These are phyloP conservation scores for Ustilago vetiveriae DNA, from an alignment of 1,284 basidiomycete genomes.

Conservation along the genomic window DNA sequence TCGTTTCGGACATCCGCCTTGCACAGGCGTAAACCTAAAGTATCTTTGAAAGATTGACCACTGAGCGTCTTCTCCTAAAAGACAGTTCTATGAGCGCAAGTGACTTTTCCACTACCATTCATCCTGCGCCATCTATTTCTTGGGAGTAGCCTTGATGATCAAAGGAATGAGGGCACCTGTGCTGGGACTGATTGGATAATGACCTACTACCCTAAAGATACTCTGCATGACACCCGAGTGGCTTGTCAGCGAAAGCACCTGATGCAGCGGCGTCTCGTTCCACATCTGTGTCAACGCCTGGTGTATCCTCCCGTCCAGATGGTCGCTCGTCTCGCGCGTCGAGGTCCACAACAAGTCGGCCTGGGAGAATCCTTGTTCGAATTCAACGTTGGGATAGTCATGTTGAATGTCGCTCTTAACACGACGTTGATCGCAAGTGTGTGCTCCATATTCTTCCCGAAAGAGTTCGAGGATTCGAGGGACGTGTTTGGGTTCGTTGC, in stretches of 20 bases:
- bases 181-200: constrained; percentile 35
- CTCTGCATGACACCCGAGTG: constrained; percentile 56
- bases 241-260: constrained; percentile 39
- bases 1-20: too few species aligned
- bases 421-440: constrained; percentile 49
- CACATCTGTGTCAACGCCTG: constrained; percentile 27
- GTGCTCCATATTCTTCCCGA: constrained; percentile 46
- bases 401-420: constrained; percentile 18
- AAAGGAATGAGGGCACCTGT: constrained; percentile 49
- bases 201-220: constrained; percentile 29
- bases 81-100: too few species aligned
- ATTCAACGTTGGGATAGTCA: constrained; percentile 34
- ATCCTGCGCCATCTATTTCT: constrained; percentile 8
- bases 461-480: constrained; percentile 36
- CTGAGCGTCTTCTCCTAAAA: too few species aligned
- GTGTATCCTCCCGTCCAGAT: constrained; percentile 30
- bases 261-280: constrained; percentile 26
- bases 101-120: too few species aligned
- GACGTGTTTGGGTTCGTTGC: not conserved
- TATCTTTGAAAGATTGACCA: too few species aligned
- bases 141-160: constrained; percentile 49
- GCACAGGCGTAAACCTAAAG: too few species aligned
- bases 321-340: constrained; percentile 16
- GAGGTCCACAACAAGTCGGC: constrained; percentile 32
- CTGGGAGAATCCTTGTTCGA: constrained; percentile 30